Base-by-base conservation (phyloP, 2,329 filamentous ascomycete genomes). In the Scedosporium dehoogii region DNA sequence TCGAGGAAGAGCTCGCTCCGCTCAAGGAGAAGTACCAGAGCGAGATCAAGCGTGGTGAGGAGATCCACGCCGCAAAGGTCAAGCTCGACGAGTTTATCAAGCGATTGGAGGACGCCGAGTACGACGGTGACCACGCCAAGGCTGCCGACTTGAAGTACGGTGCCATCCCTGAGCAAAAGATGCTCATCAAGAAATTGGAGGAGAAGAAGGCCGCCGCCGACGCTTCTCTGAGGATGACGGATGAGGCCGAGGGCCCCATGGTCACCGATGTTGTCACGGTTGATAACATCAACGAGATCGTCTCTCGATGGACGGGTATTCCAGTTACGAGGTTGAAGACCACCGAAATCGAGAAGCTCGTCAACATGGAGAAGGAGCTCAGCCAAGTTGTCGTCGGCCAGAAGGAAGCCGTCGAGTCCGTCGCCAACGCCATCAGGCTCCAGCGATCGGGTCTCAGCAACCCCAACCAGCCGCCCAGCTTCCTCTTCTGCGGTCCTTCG, bases 241-340 rank as follows among this genome's bases (percentile, higher is more conserved):
- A 77, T 33, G 90, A 89, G 42, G 75, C 80, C 3, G 84, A 84
- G 62, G 85, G 86, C 61, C 85, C 90, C 25, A 87, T 97, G 73
- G 84, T 97, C 62, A 96, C 92, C 3, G 94, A 99, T 72, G 85
- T 94, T 57, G 94, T 99, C 67, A 94, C 94, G 5, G 92, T 92
- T 10, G 94, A 99, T 67, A 92, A 99, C 74, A 99, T 99, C 81
- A 97, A 99, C 73, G 93, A 97, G 72, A 99, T 99, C 65, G 94
- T 99, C 61, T 89, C 90, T 62, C 88, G 92, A 65, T 97, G 92
- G 91, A 99, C 94, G n/a, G 94, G 94, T 66, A 99, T 99, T 68
- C 94, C 94, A 1, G 91, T 99, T 64, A 97, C 92, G 4, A 84
- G 93, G 65, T 86, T 99, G 48, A 93, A 90, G 79, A 97, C 94